A percentile compares a stretch with the other conserved stretches of the same genome.
Conservation (phyloP, 2,329 filamentous ascomycete genomes). For the Metarhizium rileyi region DNA sequence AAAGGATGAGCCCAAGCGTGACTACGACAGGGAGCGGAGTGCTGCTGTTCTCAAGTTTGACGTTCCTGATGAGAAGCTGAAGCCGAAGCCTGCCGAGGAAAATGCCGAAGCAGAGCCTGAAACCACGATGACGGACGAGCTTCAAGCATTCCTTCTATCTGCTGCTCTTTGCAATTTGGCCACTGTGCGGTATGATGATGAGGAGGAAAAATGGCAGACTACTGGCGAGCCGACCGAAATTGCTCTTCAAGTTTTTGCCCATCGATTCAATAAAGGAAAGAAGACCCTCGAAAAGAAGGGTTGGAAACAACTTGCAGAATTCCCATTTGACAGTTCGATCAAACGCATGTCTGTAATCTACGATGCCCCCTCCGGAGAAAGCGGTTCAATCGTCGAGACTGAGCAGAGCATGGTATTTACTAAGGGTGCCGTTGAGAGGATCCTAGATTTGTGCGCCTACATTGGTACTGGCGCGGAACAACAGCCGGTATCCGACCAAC, state of each 20-base stretch:
- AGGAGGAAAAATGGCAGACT: slow-evolving; percentile 52
- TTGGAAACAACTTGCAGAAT: slow-evolving; percentile 60
- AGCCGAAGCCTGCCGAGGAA: slow-evolving; percentile 20
- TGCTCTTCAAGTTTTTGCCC: slow-evolving; percentile 65
- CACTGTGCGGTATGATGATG: slow-evolving; percentile 45
- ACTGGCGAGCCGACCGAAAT: slow-evolving; percentile 67
- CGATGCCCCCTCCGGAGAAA: slow-evolving; percentile 34
- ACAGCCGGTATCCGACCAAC: slow-evolving; percentile 38
- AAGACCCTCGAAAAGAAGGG: slow-evolving; percentile 38
- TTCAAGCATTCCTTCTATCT: slow-evolving; percentile 42
- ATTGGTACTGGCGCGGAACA: slow-evolving; percentile 33
- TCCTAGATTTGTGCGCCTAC: slow-evolving; percentile 46
- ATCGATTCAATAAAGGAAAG: slow-evolving; percentile 54
- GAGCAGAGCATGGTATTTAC: slow-evolving; percentile 46
- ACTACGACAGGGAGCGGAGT: slow-evolving; percentile 51
- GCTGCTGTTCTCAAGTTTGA: slow-evolving; percentile 52
- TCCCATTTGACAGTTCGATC: slow-evolving; percentile 68
- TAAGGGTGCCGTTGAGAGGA: slow-evolving; percentile 52
- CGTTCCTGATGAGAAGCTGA: slow-evolving; percentile 47
- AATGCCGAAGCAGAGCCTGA: slow-evolving; percentile 24
- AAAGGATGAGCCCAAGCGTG: slow-evolving; percentile 34
- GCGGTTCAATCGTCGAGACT: slow-evolving; percentile 26
- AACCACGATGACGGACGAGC: slow-evolving; percentile 38
- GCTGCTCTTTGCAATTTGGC: slow-evolving; percentile 56
- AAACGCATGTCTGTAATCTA: slow-evolving; percentile 77